These are phyloP conservation scores for Coprinopsis sp. DNA, from an alignment of 768 basidiomycete species.

Conservation along the genomic window DNA sequence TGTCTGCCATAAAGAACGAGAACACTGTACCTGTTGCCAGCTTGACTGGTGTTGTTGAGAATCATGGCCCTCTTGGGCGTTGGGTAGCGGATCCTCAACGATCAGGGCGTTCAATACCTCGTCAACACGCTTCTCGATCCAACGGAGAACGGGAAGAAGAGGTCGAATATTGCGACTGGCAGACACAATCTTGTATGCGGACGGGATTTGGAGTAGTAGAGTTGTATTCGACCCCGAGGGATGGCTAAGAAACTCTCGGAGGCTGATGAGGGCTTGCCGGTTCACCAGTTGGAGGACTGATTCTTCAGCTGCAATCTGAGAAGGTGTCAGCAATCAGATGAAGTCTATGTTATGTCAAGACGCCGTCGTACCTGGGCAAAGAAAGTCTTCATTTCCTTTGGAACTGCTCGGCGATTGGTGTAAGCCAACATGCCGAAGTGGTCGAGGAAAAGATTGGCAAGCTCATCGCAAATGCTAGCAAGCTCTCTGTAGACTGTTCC, in stretches of 20 bases:
- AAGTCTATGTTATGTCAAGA: not conserved
- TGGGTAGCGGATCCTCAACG: not conserved
- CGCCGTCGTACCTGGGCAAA: not conserved
- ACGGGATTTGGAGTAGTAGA: not conserved
- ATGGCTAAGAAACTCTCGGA: slow-evolving; percentile 8
- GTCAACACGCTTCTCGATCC: slow-evolving; percentile 1
- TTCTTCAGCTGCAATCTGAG: slow-evolving; percentile 18
- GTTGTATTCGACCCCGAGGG: not conserved
- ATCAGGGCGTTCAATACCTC: not conserved
- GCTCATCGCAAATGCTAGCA: not conserved
- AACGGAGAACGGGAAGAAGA: not conserved
- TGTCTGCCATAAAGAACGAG: not conserved
- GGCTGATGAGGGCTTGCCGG: slow-evolving; percentile 5
- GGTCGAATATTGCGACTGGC: not conserved
- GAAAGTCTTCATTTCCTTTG: not conserved
- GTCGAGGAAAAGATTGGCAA: not conserved
- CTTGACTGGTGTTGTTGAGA: not conserved
- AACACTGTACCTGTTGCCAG: slow-evolving; percentile 11
- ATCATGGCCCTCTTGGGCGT: too few relatives aligned
- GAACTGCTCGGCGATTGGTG: not conserved
- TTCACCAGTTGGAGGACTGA: slow-evolving; percentile 19
- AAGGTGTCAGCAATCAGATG: too few relatives aligned
- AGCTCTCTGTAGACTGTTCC: too few relatives aligned
- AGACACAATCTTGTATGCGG: not conserved
- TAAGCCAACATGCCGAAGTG: not conserved